These are phyloP conservation scores for Inonotus hispidus DNA, from an alignment of 1,284 basidiomycete genomes.

Conservation along the genomic window DNA sequence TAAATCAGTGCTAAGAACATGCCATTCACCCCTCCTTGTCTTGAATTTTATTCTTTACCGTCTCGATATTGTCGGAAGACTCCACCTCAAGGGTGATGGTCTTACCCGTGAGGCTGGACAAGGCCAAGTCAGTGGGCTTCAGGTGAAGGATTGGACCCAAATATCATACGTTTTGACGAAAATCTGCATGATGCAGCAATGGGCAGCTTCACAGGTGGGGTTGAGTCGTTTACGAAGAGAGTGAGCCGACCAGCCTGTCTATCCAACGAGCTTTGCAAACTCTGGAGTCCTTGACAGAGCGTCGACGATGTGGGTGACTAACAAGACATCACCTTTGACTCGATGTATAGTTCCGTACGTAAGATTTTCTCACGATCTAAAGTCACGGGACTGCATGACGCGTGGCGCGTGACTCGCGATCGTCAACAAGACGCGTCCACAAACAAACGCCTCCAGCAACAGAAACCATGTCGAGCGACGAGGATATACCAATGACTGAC, in stretches of 20 bases:
- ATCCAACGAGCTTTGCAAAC: slow-evolving; percentile 67
- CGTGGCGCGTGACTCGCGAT: background rate
- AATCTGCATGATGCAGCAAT: slow-evolving; percentile 70
- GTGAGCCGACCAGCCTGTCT: slow-evolving; percentile 59
- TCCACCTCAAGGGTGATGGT: slow-evolving; percentile 98
- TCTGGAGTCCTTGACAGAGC: slow-evolving; percentile 87
- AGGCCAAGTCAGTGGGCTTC: background rate
- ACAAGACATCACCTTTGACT: slow-evolving; percentile 15
- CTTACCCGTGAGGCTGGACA: slow-evolving; percentile 89
- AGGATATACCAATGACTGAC: slow-evolving; percentile 50
- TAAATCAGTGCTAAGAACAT: background rate
- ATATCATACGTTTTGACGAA: slow-evolving; percentile 87
- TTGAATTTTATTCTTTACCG: slow-evolving; percentile 95
- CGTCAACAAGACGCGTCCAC: background rate
- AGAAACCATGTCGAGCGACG: slow-evolving; percentile 34
- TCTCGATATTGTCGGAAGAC: slow-evolving; percentile 96
- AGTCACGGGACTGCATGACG: slow-evolving; percentile 1
- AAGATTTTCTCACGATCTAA: background rate
- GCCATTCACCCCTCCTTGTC: slow-evolving; percentile 84
- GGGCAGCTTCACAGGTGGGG: background rate
- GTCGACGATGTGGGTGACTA: slow-evolving; percentile 23
- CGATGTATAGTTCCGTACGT: background rate
- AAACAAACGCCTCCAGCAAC: background rate
- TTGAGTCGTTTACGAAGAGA: background rate
- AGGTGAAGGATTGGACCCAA: background rate